Evolutionary conservation across 306 rosid genomes (phyloP).

Genomic region (Elaeagnus macrophylla): DNA sequence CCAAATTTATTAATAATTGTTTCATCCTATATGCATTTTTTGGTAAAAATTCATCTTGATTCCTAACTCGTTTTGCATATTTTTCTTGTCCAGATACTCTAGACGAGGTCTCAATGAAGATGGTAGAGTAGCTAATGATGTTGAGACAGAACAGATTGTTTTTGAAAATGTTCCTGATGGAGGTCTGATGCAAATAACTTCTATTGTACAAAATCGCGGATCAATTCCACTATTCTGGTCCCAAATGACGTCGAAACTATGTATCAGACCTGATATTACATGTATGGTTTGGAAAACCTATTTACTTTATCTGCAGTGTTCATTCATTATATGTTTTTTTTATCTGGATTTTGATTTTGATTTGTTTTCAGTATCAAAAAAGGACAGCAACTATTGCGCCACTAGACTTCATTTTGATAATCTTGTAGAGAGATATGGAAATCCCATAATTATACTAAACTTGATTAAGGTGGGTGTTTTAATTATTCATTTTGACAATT

Average conservation of each 20-base stretch:
- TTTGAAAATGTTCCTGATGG: slow-evolving; percentile 52
- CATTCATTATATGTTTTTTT: slow-evolving; percentile 10
- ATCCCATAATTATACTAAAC: slow-evolving; percentile 83
- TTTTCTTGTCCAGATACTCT: slow-evolving; percentile 54
- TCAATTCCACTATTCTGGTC: slow-evolving; percentile 99
- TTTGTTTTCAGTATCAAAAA: slow-evolving; percentile 47
- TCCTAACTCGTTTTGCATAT: slow-evolving; percentile 13
- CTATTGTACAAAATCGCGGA: slow-evolving; percentile 85
- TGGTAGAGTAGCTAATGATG: slow-evolving; percentile 97
- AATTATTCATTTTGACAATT: no score
- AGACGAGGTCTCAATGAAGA: slow-evolving; percentile 92
- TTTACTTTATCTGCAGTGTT: slow-evolving; percentile 10
- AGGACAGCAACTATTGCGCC: slow-evolving; percentile 60
- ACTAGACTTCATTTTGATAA: slow-evolving; percentile 92
- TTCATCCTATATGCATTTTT: slow-evolving; percentile 7
- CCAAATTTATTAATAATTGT: slow-evolving; percentile 10
- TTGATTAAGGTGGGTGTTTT: slow-evolving; percentile 68
- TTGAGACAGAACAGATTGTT: slow-evolving; percentile 92
- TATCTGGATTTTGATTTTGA: slow-evolving; percentile 21
- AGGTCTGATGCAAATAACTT: slow-evolving; percentile 66
- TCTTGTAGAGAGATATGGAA: slow-evolving; percentile 80
- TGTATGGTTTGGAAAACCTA: slow-evolving; percentile 35
- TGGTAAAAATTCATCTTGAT: background rate
- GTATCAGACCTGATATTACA: slow-evolving; percentile 78
- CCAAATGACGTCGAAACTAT: slow-evolving; percentile 78